Evolutionary conservation across 1,284 basidiomycete genomes (phyloP), one percentile per base, ranked within the genome.

Genomic region (Ustilago cynodontis): DNA sequence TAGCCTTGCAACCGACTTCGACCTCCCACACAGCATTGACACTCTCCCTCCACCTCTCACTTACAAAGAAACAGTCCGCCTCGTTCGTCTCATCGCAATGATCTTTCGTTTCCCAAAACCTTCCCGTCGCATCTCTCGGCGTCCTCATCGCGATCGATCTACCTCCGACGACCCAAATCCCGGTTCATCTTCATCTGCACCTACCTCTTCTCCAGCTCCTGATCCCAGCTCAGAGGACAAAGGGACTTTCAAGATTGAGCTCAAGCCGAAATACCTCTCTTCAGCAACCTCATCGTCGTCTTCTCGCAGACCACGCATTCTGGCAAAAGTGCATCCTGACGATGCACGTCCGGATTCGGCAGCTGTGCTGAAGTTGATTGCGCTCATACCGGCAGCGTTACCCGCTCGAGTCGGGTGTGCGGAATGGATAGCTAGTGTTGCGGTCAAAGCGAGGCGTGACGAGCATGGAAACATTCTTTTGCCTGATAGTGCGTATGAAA

Each of bases 41-140:
- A 4, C 43, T 0, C 20, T 33, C 28, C 53, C 63, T 8, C 13
- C 59, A 7, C 73, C 73, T 10, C 58, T 76, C 3, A 71, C 68
- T 1, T 71, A 64, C 57, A 76, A 71, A 33, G 73, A 76, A 31
- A 76, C 73, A 6, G 52, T 71, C n/a, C 67, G 73, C 14, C 68
- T 76, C 1, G 55, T 66, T 28, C 64, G 65, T 11, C 59, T 76
- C 22, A 71, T 76, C 35, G 51, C 63, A 9, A 71, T 76, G 60
- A 47, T 76, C 43, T 76, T 71, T 26, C 73, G 73, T 51, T 76
- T 71, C n/a, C 65, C 70, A 14, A 72, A 72, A 57, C 47, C 70
- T 0, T 52, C 70, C 28, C 70, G 70, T 11, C 64, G 70, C 39
- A 55, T 72, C 22, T 45, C 58, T 2, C 70, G 70, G 4, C 56